Evolutionary conservation across 345 rosid species (phyloP).

Genomic region (Litchi chinensis): DNA sequence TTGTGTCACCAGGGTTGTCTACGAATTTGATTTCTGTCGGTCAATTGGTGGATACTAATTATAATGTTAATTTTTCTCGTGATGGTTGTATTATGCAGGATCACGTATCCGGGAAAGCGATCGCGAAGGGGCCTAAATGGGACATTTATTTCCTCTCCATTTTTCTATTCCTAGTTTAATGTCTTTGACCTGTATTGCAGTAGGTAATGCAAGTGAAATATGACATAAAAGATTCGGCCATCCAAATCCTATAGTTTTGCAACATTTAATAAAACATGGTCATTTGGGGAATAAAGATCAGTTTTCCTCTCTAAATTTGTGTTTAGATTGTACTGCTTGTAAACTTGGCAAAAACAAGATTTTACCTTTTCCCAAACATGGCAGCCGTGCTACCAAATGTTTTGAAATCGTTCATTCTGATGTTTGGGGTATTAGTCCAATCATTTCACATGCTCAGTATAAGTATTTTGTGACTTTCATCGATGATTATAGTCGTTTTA

Average conservation of each 20-base stretch:
- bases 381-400: background rate
- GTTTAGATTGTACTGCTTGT: constrained; percentile 1
- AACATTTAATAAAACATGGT: background rate
- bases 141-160: background rate
- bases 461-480: constrained; percentile 21
- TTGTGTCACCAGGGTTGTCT: background rate
- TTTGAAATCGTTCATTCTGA: constrained; percentile 15
- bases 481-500: background rate
- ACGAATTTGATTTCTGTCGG: background rate
- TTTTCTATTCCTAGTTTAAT: background rate
- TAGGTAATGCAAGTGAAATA: background rate
- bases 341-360: constrained; percentile 11
- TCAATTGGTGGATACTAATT: constrained; percentile 19
- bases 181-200: background rate
- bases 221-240: constrained; percentile 11
- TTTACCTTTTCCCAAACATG: constrained; percentile 1
- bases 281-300: background rate
- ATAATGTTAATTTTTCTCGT: background rate
- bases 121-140: constrained; percentile 11
- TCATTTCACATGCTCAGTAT: background rate
- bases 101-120: no score
- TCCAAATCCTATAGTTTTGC: background rate
- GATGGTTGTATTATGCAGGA: constrained; percentile 16
- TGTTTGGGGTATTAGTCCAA: background rate
- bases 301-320: background rate